Evolutionary conservation across 768 basidiomycete genomes (phyloP).

Genomic region (Tulasnella sp.): DNA sequence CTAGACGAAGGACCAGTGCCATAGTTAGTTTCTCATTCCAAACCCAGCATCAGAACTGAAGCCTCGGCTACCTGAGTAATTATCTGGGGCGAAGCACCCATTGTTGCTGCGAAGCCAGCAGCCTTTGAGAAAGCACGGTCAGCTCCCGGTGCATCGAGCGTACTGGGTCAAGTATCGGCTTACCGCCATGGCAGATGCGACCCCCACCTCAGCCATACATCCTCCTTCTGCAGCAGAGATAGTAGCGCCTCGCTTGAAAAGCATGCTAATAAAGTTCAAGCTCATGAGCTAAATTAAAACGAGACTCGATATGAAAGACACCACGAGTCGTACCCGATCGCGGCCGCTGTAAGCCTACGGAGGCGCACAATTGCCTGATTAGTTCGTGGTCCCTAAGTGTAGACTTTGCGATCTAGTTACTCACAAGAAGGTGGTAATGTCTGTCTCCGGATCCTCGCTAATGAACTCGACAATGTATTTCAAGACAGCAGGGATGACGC

Average conservation of each 20-base stretch:
- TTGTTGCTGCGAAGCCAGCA: constrained; percentile 19
- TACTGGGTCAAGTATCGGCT: not conserved
- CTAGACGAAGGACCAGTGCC: constrained; percentile 17
- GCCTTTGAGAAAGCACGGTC: constrained; percentile 6
- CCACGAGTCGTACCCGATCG: not conserved
- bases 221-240: constrained; percentile 85
- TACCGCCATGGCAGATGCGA: constrained; percentile 96
- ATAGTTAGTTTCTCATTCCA: not conserved
- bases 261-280: constrained; percentile 47
- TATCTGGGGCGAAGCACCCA: constrained; percentile 18
- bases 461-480: constrained; percentile 91
- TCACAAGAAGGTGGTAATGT: constrained; percentile 81
- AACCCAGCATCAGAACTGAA: not conserved
- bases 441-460: constrained; percentile 83
- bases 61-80: constrained; percentile 8
- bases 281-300: not conserved
- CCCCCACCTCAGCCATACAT: constrained; percentile 95
- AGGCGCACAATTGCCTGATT: not conserved
- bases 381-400: not conserved
- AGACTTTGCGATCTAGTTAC: constrained; percentile 26
- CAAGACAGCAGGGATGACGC: constrained; percentile 75
- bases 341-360: constrained; percentile 12
- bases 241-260: constrained; percentile 95
- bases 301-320: not conserved
- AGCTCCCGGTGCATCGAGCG: not conserved